phyloP scores from a whole-genome alignment of 139 green algal species.

The Tetraselmis striata region DNA sequence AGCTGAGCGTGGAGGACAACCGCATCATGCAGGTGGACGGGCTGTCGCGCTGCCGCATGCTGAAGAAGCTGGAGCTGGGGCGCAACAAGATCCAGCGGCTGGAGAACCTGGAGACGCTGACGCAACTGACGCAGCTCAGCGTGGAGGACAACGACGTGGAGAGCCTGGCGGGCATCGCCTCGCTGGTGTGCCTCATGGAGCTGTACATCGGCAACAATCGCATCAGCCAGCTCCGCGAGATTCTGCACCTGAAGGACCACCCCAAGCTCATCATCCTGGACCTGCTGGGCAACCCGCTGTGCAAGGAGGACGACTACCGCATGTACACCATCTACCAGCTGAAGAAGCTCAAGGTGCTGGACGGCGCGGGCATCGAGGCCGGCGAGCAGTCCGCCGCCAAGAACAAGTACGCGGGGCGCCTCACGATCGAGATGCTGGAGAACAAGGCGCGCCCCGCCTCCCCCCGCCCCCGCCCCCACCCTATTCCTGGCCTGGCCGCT shows the following conservation, averaged over 20 bases:
- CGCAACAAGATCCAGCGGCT: constrained; percentile 21
- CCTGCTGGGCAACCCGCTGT: constrained; percentile 50
- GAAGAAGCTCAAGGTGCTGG: constrained; percentile 66
- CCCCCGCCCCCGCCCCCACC: no score
- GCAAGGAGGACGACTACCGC: constrained; percentile 42
- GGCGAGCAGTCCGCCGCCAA: constrained; percentile 52
- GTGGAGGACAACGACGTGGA: constrained; percentile 62
- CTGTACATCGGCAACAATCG: constrained; percentile 61
- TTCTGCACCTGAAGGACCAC: constrained; percentile 48
- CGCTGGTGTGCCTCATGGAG: constrained; percentile 53
- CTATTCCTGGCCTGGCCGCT: no score
- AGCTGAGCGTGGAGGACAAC: constrained; percentile 63
- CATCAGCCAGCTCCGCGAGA: constrained; percentile 44
- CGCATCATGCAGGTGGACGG: constrained; percentile 27
- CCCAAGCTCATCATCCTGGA: constrained; percentile 69
- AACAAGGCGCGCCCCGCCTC: no score
- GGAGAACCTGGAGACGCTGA: constrained; percentile 14
- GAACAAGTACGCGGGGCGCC: constrained; percentile 47
- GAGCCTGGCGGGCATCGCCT: constrained; percentile 34
- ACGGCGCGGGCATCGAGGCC: constrained; percentile 47
- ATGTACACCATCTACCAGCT: constrained; percentile 58
- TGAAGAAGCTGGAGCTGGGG: constrained; percentile 25
- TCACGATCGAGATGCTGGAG: constrained; percentile 59
- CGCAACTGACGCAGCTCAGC: constrained; percentile 33
- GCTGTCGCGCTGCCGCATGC: constrained; percentile 26